Conservation (phyloP, 2,329 filamentous ascomycete species). For the Incumbomyces lentus region DNA sequence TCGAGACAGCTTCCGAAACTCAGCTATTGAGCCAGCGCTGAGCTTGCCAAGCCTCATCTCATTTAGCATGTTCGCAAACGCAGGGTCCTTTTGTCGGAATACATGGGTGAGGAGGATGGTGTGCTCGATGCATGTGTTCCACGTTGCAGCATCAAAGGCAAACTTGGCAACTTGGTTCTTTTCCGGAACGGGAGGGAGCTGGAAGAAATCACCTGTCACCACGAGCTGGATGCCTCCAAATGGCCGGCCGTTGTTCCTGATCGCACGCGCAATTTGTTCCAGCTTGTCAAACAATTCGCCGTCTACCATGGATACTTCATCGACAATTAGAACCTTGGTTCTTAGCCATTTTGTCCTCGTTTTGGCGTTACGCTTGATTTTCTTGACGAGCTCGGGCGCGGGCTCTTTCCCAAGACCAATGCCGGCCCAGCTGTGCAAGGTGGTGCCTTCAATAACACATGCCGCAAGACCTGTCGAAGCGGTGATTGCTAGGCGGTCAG, state of each 20-base stretch:
- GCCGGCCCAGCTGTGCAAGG: conserved; percentile 88
- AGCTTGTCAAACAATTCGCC: conserved; percentile 95
- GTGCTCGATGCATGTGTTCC: conserved; percentile 86
- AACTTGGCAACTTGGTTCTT: conserved; percentile 66
- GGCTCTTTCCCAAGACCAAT: conserved; percentile 92
- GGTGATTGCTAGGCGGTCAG: conserved; percentile 81
- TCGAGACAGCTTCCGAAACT: conserved; percentile 64
- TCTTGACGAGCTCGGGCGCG: conserved; percentile 69
- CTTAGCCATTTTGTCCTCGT: conserved; percentile 80
- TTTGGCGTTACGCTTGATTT: conserved; percentile 80
- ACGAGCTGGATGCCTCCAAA: conserved; percentile 95
- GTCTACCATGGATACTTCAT: conserved; percentile 98
- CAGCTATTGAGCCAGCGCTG: conserved; percentile 60
- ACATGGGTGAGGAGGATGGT: conserved; percentile 93
- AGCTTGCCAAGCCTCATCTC: conserved; percentile 90
- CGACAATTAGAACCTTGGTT: conserved; percentile 78
- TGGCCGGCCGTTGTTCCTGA: conserved; percentile 81
- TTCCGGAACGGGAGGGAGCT: conserved; percentile 87
- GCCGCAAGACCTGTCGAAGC: conserved; percentile 92
- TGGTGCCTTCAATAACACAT: conserved; percentile 93
- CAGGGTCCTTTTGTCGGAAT: conserved; percentile 84
- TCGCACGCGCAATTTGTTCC: conserved; percentile 69
- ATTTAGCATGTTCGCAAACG: conserved; percentile 91
- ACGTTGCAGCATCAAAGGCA: conserved; percentile 83
- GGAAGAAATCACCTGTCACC: conserved; percentile 96